Evolutionary conservation across 495 filamentous ascomycete species (phyloP).

Genomic region (Schizothecium vesticola): DNA sequence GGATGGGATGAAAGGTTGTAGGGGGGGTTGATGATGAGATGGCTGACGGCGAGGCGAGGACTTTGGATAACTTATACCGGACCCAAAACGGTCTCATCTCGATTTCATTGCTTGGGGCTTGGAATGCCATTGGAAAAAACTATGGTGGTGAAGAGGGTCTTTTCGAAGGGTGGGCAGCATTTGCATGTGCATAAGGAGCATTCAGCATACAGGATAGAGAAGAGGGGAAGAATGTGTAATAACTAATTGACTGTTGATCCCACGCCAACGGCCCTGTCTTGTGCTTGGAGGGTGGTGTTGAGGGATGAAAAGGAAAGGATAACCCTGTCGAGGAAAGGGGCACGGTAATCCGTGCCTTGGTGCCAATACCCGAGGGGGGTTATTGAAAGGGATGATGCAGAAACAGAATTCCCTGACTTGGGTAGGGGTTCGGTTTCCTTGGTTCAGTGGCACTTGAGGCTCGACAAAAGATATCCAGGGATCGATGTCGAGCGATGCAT

Average conservation of each 20-base stretch:
- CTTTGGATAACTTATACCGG: not conserved
- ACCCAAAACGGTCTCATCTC: not conserved
- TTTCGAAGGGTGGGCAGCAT: not conserved
- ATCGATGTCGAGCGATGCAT: not conserved
- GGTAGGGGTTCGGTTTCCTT: too few relatives aligned
- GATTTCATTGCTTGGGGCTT: not conserved
- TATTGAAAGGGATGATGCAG: not conserved
- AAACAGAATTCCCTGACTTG: too few relatives aligned
- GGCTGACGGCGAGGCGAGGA: not conserved
- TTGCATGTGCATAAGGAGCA: not conserved
- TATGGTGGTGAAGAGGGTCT: not conserved
- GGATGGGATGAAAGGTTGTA: not conserved
- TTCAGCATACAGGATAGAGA: slow-evolving; percentile 2
- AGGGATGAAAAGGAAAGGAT: not conserved
- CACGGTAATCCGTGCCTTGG: not conserved
- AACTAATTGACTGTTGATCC: not conserved
- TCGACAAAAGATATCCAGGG: not conserved
- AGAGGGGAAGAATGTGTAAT: slow-evolving; percentile 2
- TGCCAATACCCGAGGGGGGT: not conserved
- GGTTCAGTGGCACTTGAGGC: too few relatives aligned
- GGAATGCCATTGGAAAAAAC: not conserved
- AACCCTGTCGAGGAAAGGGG: not conserved
- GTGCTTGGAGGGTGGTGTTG: not conserved
- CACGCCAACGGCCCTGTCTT: not conserved
- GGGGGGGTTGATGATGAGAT: not conserved